A percentile compares a stretch with the other conserved stretches of the same genome.
Evolutionary conservation across 2,329 filamentous ascomycete genomes (phyloP).

Genomic region (Stagonosporopsis tanaceti): DNA sequence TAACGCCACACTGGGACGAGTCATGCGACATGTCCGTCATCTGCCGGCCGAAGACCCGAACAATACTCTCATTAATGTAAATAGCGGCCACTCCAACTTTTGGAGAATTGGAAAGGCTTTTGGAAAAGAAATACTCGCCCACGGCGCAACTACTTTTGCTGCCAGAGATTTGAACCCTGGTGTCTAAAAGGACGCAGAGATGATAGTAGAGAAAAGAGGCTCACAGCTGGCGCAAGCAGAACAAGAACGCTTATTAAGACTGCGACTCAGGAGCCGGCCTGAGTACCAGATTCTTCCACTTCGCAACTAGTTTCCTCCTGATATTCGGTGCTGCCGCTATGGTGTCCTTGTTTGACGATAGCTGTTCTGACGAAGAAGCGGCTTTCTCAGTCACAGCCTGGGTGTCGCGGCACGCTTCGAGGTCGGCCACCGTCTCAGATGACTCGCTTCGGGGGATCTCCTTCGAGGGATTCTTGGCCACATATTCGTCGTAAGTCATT

Average conservation of each 20-base stretch:
- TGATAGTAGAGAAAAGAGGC: neutral
- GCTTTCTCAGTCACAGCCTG: neutral
- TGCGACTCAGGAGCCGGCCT: neutral
- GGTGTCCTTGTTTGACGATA: neutral
- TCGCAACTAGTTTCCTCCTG: neutral
- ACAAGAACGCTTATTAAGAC: neutral
- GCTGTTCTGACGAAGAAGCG: neutral
- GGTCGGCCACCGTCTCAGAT: constrained; percentile 36
- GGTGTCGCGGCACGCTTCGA: constrained; percentile 30
- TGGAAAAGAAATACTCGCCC: neutral
- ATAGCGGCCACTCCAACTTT: too few relatives aligned
- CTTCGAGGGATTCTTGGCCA: constrained; percentile 35
- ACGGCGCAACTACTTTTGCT: neutral
- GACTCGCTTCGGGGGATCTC: constrained; percentile 33
- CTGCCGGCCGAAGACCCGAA: too few relatives aligned
- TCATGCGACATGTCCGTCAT: too few relatives aligned
- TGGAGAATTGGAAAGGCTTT: too few relatives aligned
- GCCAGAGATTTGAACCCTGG: neutral
- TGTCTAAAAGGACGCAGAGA: neutral
- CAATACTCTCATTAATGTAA: too few relatives aligned
- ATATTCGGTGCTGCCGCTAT: neutral
- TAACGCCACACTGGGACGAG: too few relatives aligned
- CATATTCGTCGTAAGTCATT: constrained; percentile 64
- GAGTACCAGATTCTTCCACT: constrained; percentile 11
- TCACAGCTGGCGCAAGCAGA: neutral